phyloP scores from a whole-genome alignment of 805 yeast genomes.

The Wickerhamomyces kurtzmanii region DNA sequence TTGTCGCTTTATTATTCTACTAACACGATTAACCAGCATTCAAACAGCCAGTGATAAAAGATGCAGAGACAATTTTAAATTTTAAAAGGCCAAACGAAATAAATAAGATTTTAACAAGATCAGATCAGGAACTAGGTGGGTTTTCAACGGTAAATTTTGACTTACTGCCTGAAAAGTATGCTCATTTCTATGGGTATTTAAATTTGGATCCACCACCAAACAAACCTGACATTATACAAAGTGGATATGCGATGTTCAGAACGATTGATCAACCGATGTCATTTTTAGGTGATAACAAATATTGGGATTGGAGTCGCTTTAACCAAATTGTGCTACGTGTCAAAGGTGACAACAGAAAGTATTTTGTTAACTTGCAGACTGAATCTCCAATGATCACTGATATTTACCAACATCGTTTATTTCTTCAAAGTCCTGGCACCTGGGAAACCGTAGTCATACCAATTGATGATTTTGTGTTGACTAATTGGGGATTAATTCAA shows the following conservation, averaged over 20 bases:
- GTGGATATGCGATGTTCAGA: constrained; percentile 78
- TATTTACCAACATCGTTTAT: constrained; percentile 73
- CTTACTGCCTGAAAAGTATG: constrained; percentile 30
- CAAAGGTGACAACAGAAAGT: constrained; percentile 65
- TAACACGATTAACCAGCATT: no score
- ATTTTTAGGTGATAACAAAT: constrained; percentile 29
- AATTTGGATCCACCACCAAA: constrained; percentile 58
- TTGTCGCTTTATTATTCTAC: no score
- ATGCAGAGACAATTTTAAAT: constrained; percentile 39
- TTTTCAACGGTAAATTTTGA: constrained; percentile 55
- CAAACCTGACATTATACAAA: constrained; percentile 51
- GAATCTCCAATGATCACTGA: constrained; percentile 73
- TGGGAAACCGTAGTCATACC: constrained; percentile 85
- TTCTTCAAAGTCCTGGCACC: constrained; percentile 57
- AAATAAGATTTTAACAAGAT: constrained; percentile 43
- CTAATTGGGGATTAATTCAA: constrained; percentile 71
- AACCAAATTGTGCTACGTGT: constrained; percentile 59
- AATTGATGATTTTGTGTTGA: constrained; percentile 68
- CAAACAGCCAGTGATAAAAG: constrained; percentile 7
- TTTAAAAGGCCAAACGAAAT: constrained; percentile 44
- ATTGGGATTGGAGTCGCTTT: constrained; percentile 66
- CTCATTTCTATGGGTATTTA: constrained; percentile 61
- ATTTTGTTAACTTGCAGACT: constrained; percentile 73
- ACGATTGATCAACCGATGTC: constrained; percentile 52
- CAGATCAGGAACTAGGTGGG: constrained; percentile 75